Evolutionary conservation across 1,284 basidiomycete species (phyloP), one percentile per base, ranked within the genome.

Genomic region (Peniophora sp.): DNA sequence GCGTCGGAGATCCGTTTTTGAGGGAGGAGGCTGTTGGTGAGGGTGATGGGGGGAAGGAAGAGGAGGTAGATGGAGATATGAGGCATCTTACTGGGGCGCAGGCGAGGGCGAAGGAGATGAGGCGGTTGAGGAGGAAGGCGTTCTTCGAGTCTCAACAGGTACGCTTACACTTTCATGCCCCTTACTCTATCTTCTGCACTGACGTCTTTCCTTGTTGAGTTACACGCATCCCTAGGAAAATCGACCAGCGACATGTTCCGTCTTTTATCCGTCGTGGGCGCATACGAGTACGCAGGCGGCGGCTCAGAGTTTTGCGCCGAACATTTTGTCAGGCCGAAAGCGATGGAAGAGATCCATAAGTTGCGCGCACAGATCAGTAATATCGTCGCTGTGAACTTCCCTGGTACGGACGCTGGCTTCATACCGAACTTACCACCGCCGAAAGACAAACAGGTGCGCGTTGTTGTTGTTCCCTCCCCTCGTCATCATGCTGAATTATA

Each of bases 301-400:
- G 83, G 83, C 0, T 75, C 78, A 50, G 66, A 77, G 20, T 99
- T 99, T 66, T 99, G 97, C 68, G 68, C 72, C 8, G 81, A 89
- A 47, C 92, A 98, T 67, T 99, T 97, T 61, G 83, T 98, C n/a
- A 75, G 94, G 52, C 78, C 78, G 1, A 98, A 98, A 78, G 92
- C 94, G 0, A 99, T 99, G 95, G 91, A 97, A 69, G 97, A 99
- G 70, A 97, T 98, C 41, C 95, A 96, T 67, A 98, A 99, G 66
- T 76, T 99, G n/a, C 83, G 95, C 38, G 77, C 82, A 0, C 97
- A 97, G 62, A 88, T 97, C 53, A 90, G 80, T 59, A 83, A 75
- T 57, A 94, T 97, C 49, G 88, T 94, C 1, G 75, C 79, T 51
- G 69, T 76, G 22, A 83, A 85, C 60, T 90, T 89, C 58, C 76